phyloP scores from a whole-genome alignment of 306 rosid genomes.

The Senna siamea region DNA sequence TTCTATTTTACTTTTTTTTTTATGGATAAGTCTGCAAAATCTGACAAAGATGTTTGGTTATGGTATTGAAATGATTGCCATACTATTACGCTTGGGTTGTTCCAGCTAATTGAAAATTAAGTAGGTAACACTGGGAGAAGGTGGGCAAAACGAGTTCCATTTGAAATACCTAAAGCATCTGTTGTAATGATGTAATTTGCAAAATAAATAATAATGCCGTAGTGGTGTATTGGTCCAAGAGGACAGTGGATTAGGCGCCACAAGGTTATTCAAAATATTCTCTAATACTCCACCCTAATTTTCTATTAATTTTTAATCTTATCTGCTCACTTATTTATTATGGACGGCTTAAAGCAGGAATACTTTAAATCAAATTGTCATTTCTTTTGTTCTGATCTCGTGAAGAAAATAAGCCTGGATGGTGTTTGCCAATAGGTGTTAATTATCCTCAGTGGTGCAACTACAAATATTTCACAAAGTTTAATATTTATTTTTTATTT shows the following conservation, averaged over 20 bases:
- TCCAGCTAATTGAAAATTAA: constrained; percentile 36
- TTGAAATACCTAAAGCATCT: constrained; percentile 19
- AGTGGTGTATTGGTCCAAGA: constrained; percentile 39
- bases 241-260: constrained; percentile 42
- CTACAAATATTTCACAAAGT: no score
- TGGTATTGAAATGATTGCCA: neutral
- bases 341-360: constrained; percentile 33
- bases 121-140: constrained; percentile 38
- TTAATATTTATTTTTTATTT: no score
- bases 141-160: constrained; percentile 9
- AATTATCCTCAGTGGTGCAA: no score
- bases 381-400: constrained; percentile 20
- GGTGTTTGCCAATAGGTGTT: neutral
- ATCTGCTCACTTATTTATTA: constrained; percentile 30
- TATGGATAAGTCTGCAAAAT: neutral
- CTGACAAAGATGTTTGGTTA: neutral
- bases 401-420: neutral
- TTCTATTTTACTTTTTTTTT: no score
- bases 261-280: constrained; percentile 24
- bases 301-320: constrained; percentile 28
- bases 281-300: neutral
- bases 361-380: constrained; percentile 24
- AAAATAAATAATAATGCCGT: constrained; percentile 1
- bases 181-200: neutral
- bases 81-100: constrained; percentile 26